phyloP scores from a whole-genome alignment of 23 red algal genomes.

The Gracilaria vermiculophylla region DNA sequence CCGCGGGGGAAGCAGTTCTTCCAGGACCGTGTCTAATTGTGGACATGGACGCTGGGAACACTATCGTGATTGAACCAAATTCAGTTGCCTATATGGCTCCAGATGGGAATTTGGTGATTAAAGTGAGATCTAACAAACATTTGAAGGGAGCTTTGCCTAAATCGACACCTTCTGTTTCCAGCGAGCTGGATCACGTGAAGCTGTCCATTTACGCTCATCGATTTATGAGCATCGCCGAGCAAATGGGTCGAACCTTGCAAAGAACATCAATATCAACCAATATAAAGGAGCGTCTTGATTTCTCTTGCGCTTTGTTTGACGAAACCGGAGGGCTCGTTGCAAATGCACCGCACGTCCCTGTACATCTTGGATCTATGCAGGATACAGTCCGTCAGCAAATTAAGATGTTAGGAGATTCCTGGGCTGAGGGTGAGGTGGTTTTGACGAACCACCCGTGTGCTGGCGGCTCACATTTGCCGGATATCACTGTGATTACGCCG shows the following conservation, averaged over 20 bases:
- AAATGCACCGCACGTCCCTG: conserved; percentile 98
- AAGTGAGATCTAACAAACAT: neutral
- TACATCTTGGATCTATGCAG: conserved; percentile 97
- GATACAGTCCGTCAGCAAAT: conserved; percentile 91
- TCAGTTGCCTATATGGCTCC: conserved; percentile 43
- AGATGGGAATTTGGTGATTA: conserved; percentile 57
- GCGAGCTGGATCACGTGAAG: conserved; percentile 70
- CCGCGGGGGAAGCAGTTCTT: conserved; percentile 47
- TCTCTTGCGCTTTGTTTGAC: conserved; percentile 96
- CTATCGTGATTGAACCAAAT: conserved; percentile 76
- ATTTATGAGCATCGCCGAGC: conserved; percentile 99
- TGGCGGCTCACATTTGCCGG: conserved; percentile 95
- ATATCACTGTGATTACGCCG: conserved; percentile 96
- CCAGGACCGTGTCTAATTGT: conserved; percentile 74
- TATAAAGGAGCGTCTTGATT: conserved; percentile 99
- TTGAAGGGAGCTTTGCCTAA: neutral
- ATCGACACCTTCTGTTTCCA: neutral
- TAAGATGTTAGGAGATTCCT: conserved; percentile 30
- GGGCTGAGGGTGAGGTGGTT: conserved; percentile 89
- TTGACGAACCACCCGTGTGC: conserved; percentile 90
- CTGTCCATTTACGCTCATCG: conserved; percentile 86
- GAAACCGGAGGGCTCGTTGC: conserved; percentile 91
- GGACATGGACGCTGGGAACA: conserved; percentile 78
- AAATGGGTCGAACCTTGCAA: conserved; percentile 95
- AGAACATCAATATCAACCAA: conserved; percentile 93